phyloP scores from a whole-genome alignment of 805 yeast genomes.

The Lipomyces lipofer region DNA sequence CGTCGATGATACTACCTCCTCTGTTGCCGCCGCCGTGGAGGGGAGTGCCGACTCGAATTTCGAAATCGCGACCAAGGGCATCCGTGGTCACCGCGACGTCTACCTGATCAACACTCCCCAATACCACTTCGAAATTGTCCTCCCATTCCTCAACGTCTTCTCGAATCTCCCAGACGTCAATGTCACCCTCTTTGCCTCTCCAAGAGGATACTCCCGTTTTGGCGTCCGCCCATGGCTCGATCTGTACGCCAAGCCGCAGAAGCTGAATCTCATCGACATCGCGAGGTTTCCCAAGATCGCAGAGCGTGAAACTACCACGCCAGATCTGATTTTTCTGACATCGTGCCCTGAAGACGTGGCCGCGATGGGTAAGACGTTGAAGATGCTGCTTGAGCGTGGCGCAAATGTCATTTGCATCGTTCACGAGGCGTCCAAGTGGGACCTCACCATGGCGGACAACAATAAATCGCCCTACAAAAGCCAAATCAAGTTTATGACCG shows the following conservation, averaged over 20 bases:
- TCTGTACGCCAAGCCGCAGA: conserved; percentile 8
- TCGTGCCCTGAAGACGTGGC: conserved; percentile 25
- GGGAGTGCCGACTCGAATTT: neutral
- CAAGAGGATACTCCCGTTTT: conserved; percentile 13
- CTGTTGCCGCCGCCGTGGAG: neutral
- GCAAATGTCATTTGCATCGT: conserved; percentile 24
- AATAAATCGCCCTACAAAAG: conserved; percentile 8
- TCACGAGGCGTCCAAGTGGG: conserved; percentile 25
- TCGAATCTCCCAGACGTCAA: conserved; percentile 7
- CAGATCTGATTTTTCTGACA: conserved; percentile 25
- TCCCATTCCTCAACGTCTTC: conserved; percentile 22
- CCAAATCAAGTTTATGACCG: conserved; percentile 10
- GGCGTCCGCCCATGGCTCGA: conserved; percentile 25
- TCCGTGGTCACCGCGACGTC: conserved; percentile 4
- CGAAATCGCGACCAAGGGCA: neutral
- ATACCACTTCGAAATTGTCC: conserved; percentile 27
- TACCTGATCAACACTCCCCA: conserved; percentile 23
- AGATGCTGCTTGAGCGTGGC: conserved; percentile 10
- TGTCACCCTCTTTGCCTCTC: conserved; percentile 12
- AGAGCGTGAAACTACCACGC: neutral
- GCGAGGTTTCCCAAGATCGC: neutral
- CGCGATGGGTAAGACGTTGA: neutral
- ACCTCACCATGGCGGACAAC: neutral
- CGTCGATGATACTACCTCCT: no score
- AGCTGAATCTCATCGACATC: conserved; percentile 8